phyloP scores from a whole-genome alignment of 2,329 filamentous ascomycete species.

The Emmonsiellopsis sp. region DNA sequence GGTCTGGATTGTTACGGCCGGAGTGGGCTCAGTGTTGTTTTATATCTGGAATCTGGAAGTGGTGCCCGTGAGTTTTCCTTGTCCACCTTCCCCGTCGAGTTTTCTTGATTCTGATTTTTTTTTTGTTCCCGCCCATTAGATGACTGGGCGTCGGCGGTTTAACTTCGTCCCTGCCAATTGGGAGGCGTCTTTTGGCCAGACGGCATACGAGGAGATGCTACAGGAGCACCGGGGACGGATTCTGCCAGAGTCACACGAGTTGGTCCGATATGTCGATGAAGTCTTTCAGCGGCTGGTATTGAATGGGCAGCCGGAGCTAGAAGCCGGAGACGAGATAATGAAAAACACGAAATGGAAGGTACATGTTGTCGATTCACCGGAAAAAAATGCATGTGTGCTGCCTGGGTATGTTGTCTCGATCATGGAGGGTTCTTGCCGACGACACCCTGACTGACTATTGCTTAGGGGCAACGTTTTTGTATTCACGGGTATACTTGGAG shows the following conservation, averaged over 20 bases:
- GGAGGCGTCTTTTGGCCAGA: slow-evolving; percentile 36
- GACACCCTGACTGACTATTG: neutral
- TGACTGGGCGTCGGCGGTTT: slow-evolving; percentile 50
- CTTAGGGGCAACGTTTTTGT: slow-evolving; percentile 55
- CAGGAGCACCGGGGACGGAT: slow-evolving; percentile 38
- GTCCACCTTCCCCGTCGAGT: neutral
- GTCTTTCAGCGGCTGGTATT: slow-evolving; percentile 49
- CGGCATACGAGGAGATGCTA: slow-evolving; percentile 41
- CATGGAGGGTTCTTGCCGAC: neutral
- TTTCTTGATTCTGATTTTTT: neutral
- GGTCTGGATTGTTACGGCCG: neutral
- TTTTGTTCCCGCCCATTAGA: slow-evolving; percentile 16
- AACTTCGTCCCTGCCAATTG: slow-evolving; percentile 42
- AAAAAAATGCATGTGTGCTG: slow-evolving; percentile 54
- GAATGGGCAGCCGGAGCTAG: slow-evolving; percentile 31
- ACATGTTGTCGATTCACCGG: slow-evolving; percentile 44
- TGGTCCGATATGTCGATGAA: slow-evolving; percentile 40
- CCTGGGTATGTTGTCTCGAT: slow-evolving; percentile 38
- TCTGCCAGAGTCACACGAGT: slow-evolving; percentile 41
- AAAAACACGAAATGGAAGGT: slow-evolving; percentile 51
- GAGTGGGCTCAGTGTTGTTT: neutral
- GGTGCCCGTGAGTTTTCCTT: slow-evolving; percentile 3
- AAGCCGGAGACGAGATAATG: slow-evolving; percentile 9
- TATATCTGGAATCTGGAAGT: slow-evolving; percentile 7
- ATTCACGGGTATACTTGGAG: slow-evolving; percentile 51